Percentiles rank a stretch among this genome's conserved stretches.
phyloP scores from a whole-genome alignment of 2,329 filamentous ascomycete genomes.

The Alternaria ventricosa region DNA sequence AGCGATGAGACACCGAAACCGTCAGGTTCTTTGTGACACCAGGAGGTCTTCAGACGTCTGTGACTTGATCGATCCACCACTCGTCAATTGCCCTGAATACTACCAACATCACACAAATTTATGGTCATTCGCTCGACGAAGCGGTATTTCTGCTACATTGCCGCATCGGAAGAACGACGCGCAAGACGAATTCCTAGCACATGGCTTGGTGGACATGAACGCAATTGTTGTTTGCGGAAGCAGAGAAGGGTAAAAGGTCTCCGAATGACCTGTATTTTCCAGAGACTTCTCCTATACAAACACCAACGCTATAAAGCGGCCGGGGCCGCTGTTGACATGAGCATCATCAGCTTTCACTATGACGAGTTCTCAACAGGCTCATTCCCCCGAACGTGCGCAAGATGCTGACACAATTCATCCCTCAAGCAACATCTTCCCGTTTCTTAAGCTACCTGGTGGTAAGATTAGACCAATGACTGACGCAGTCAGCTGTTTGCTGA shows the following conservation, averaged over 20 bases:
- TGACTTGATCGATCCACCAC: background rate
- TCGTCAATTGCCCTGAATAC: too few species aligned
- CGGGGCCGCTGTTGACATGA: background rate
- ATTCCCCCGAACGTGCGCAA: accelerated
- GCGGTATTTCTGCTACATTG: too few species aligned
- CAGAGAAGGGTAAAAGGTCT: too few species aligned
- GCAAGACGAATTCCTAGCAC: too few species aligned
- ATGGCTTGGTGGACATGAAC: background rate
- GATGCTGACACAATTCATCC: too few species aligned
- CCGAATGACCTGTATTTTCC: background rate
- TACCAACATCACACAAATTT: too few species aligned
- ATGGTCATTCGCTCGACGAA: too few species aligned
- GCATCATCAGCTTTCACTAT: background rate
- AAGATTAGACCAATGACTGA: background rate
- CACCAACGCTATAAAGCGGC: background rate
- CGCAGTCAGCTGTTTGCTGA: background rate
- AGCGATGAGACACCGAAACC: too few species aligned
- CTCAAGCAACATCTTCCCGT: accelerated
- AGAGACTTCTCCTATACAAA: background rate
- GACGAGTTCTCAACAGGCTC: background rate
- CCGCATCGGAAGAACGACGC: too few species aligned
- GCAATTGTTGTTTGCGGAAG: background rate
- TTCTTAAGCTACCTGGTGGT: background rate
- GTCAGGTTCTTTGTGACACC: background rate
- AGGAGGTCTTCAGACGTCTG: background rate